Evolutionary conservation across 2,329 filamentous ascomycete species (phyloP), one percentile per base, ranked within the genome.

Genomic region (Sporothrix curviconia): DNA sequence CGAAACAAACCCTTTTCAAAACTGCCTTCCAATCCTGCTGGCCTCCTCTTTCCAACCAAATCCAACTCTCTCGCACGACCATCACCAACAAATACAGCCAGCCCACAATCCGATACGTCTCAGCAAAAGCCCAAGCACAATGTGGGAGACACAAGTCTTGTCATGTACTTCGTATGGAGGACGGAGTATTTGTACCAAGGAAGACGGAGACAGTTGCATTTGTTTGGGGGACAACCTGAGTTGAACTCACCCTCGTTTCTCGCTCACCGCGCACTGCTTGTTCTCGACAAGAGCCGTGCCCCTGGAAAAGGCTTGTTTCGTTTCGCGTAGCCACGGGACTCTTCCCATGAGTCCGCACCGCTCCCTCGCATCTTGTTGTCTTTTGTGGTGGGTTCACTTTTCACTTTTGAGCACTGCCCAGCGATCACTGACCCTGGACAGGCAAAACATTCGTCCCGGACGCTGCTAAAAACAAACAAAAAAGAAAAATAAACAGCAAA

Each of bases 241-340:
- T 30, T 37, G 47, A 30, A 53, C 49, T 32, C 15, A 43, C 22
- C 19, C 9, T 7, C n/a, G 12, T 40, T 17, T 19, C 37, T 5
- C 37, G 9, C 37, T 40, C 37, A 19, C 37, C 42, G 25, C 24
- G 8, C 42, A 30, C 42, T 34, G 9, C 7, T 25, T 28, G 2
- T 44, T 15, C 7, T 42, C 40, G 6, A 28, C 4, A 25, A 52
- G 17, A 37, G 30, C 47, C 19, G 19, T 51, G 28, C 39, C 24
- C 44, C 19, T 34, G 28, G 46, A 50, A 50, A 50, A 28, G 46
- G 19, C 19, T n/a, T 53, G 50, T 53, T 53, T 53, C 50, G 50
- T 53, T 53, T 53, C 50, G 50, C 50, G 50, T 37, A 53, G 37
- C 42, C 49, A 37, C 50, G 32, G 25, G 50, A 30, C 34, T 19